Evolutionary conservation across 2,329 filamentous ascomycete genomes (phyloP), one percentile per base, ranked within the genome.

Genomic region (Sarocladium kiliense): DNA sequence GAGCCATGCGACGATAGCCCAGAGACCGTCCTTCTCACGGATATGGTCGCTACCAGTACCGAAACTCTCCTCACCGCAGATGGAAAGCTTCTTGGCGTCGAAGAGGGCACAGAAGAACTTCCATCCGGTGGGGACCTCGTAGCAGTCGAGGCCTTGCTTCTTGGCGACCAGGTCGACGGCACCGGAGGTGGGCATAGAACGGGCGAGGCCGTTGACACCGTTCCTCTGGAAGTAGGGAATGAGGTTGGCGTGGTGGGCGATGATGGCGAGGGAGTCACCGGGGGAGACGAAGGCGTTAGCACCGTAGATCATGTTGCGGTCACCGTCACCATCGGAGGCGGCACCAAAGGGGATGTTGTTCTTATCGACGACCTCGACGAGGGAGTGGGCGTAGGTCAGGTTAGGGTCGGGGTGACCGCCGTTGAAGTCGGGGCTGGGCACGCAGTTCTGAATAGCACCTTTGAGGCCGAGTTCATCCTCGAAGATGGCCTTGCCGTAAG

Each of bases 271-370:
- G 66, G 91, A 96, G 79, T 99, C 94, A 68, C 94, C 94, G 7
- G 94, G 94, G 7, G 93, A 97, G 59, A 99, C 94, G 68, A 99
- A 99, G 44, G 88, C 86, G 67, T 95, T 93, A 62, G 93, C 92
- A 60, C 94, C 94, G 75, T 99, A 99, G 69, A 99, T 99, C 94
- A 99, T 99, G 85, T 99, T 99, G 65, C 94, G 89, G 79, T 99
- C 94, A 66, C 94, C 94, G 66, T 99, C 94, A 64, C 94, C 94
- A 64, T 99, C 94, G 60, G 90, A 96, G 49, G 94, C 94, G 57
- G 94, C 94, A 67, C 94, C 94, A 65, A 99, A 99, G 68, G 95
- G 94, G 61, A 99, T 91, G 57, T 85, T 83, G 65, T 90, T 86
- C 77, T 89, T 89, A 74, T 99, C 91, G 41, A 99, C 94, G 58